These are phyloP conservation scores for Cystofilobasidium capitatum DNA, from an alignment of 768 basidiomycete genomes.

Conservation along the genomic window DNA sequence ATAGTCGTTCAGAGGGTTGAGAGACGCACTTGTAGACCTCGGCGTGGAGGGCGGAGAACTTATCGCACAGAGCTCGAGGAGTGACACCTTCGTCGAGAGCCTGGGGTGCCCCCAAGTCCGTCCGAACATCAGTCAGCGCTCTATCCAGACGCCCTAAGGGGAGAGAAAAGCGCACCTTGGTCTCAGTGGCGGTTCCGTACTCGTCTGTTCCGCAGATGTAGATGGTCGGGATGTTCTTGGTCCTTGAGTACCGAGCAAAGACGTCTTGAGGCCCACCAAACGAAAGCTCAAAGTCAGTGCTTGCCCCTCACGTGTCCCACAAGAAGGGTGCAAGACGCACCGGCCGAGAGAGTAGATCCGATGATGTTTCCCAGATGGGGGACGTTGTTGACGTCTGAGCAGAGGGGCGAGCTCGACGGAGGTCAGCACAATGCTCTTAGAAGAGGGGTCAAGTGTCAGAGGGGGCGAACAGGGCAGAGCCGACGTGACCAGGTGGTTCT, in stretches of 20 bases:
- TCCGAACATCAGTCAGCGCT: neutral
- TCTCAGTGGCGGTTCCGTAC: constrained; percentile 99
- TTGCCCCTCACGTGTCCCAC: neutral
- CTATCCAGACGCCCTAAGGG: neutral
- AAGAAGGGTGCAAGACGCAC: neutral
- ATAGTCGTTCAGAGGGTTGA: neutral
- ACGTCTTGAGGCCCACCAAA: constrained; percentile 50
- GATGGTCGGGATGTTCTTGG: constrained; percentile 76
- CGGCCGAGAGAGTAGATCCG: constrained; percentile 86
- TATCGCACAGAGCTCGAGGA: constrained; percentile 59
- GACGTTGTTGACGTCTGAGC: constrained; percentile 63
- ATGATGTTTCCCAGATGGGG: constrained; percentile 92
- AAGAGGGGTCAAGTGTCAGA: neutral
- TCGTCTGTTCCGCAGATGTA: constrained; percentile 98
- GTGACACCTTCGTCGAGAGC: constrained; percentile 40
- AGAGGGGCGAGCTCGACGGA: neutral
- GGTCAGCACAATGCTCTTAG: neutral
- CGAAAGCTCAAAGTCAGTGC: no score
- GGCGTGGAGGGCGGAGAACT: constrained; percentile 76
- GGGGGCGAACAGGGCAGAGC: constrained; percentile 60
- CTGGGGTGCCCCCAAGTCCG: constrained; percentile 11
- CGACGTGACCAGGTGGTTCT: constrained; percentile 84
- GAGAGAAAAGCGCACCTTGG: constrained; percentile 56
- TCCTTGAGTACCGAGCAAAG: constrained; percentile 71
- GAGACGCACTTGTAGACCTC: constrained; percentile 65